Evolutionary conservation across 768 basidiomycete genomes (phyloP).

Genomic region (Psilocybe tampanensis): DNA sequence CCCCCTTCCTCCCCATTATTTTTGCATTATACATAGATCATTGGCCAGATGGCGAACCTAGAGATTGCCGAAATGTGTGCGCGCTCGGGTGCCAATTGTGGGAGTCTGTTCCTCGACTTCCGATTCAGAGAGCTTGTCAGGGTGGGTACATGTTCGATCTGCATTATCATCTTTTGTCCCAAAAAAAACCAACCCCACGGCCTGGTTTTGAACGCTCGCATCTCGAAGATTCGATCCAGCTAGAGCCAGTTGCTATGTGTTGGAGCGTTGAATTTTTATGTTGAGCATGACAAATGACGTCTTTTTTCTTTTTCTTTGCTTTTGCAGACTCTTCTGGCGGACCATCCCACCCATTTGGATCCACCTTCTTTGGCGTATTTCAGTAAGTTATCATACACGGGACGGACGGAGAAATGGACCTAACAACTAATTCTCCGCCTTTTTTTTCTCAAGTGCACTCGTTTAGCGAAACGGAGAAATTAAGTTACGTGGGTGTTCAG

Average conservation of each 20-base stretch:
- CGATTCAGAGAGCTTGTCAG: conserved; percentile 83
- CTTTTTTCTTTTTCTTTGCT: neutral
- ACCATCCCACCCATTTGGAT: conserved; percentile 86
- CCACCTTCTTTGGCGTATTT: conserved; percentile 82
- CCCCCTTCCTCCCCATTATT: conserved; percentile 15
- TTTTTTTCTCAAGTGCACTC: conserved; percentile 58
- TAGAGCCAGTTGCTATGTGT: no score
- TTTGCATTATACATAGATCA: conserved; percentile 58
- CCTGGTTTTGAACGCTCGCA: no score
- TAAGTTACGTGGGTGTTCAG: conserved; percentile 67
- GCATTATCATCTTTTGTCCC: no score
- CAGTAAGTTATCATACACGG: no score
- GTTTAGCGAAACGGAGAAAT: conserved; percentile 88
- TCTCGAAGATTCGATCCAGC: no score
- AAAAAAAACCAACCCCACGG: no score
- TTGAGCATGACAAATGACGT: conserved; percentile 1
- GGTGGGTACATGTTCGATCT: conserved; percentile 29
- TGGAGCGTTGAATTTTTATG: no score
- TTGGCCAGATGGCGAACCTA: conserved; percentile 77
- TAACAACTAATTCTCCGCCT: neutral
- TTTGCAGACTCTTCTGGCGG: conserved; percentile 56
- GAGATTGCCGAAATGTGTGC: conserved; percentile 93
- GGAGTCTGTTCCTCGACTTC: conserved; percentile 85
- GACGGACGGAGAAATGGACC: conserved; percentile 3
- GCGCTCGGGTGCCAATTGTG: conserved; percentile 85